Evolutionary conservation across 352 stramenopile genomes (phyloP), one percentile per base, ranked within the genome.

Genomic region (Phytophthora cryptogea): DNA sequence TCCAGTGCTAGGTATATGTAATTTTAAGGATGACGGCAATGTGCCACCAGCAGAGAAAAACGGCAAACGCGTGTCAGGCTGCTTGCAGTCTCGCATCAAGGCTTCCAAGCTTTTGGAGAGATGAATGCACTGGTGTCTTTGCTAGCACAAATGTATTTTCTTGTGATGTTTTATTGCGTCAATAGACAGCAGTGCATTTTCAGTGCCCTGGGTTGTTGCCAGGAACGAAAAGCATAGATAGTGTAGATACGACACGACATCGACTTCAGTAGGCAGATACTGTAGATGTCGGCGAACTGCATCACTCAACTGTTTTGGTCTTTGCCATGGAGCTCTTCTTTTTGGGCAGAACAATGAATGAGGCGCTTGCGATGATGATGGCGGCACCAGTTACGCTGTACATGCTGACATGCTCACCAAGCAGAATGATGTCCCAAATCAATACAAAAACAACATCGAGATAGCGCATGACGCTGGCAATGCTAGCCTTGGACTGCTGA

Each of bases 381-480:
- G 55, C 26, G 2, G 78, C 80, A 10, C 82, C 82, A 36, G 84
- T 48, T 13, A 90, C 47, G 54, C 78, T 89, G 65, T 74, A 86
- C 51, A 71, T 42, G 59, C 75, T 88, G 40, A 92, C 82, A 27
- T 64, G 36, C 55, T 90, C 80, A 23, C 67, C 55, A 0, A 90
- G 66, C 13, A 89, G 35, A 9, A 74, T 31, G 3, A 68, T 55
- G 54, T 92, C 80, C 75, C 76, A 89, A 55, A 90, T 59, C 54
- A 92, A 79, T 8, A 89, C 79, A 46, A 74, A 90, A 20, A 90
- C 80, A 9, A 92, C 80, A 49, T 90, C 83, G 14, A 90, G 54
- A 60, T 89, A 89, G 32, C 83, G 80, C 80, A 90, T 89, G 45
- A 90, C 76, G 17, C 79, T 90, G 1, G 83, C 83, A 20, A 89